Evolutionary conservation across 2,329 filamentous ascomycete genomes (phyloP), one percentile per base, ranked within the genome.

Genomic region (Akanthomyces uredinophilus): DNA sequence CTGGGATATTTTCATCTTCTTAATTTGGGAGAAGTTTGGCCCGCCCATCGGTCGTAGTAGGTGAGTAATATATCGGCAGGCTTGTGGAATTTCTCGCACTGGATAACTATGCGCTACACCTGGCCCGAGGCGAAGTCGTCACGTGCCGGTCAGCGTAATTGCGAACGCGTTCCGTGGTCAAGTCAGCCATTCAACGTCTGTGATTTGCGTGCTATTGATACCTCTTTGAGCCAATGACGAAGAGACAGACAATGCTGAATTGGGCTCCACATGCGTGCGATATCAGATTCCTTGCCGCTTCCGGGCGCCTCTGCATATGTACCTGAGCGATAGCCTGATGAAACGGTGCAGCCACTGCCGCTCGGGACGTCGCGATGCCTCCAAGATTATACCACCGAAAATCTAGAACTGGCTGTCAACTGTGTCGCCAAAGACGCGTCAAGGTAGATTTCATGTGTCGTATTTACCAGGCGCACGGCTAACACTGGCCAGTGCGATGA

Each of bases 371-470:
- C 56, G 47, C 44, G 22, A 69, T 69, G 67, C 68, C 69, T 29
- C 66, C 59, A 4, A 61, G 67, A 18, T 61, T 70, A 41, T 70
- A 70, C 60, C 67, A 71, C 61, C 69, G 65, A 27, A 71, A 75
- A 60, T 71, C 69, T n/a, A 70, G 63, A 62, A 70, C 65, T n/a
- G 68, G 69, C n/a, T 71, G 68, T 63, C 61, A 59, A n/a, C 64
- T 67, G 18, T 70, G 68, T 57, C 65, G 68, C 32, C 64, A 65
- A n/a, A 65, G 69, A 29, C 68, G 68, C 29, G 68, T 70, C 54
- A 71, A 71, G 66, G 68, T 70, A 51, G 2, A 49, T 11, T 8
- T 24, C 11, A 18, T 43, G 10, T 7, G 24, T 20, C 14, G 22
- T 27, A 5, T 16, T 14, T 29, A 5, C 10, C 22, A 32, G 37